Evolutionary conservation across 2,329 filamentous ascomycete species (phyloP), one percentile per base, ranked within the genome.

Genomic region (Podosphaera fusca): DNA sequence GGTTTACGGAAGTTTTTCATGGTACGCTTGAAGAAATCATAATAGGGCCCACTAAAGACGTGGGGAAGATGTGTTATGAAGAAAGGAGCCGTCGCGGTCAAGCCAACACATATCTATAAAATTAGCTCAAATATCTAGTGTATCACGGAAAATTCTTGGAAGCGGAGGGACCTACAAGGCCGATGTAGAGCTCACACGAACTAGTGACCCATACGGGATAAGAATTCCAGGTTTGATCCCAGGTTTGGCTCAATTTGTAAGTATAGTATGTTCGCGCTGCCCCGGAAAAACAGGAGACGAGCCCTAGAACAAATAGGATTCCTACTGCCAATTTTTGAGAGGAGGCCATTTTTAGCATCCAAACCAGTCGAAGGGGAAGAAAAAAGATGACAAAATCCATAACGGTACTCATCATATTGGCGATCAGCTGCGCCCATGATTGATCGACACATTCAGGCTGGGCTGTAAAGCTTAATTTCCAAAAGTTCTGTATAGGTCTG

Each of bases 361-460:
- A 67, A 7, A 76, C 69, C 2, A 71, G 72, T 30, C 69, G 69
- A 51, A 78, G 71, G 1, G 76, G 76, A 2, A 80, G 67, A 0
- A 74, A 63, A 40, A 76, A 74, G n/a, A 75, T 72, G 9, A 75
- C 63, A 49, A 82, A 72, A 64, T 82, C 78, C 5, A 77, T 80
- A 49, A 75, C 63, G 52, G 80, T 80, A 65, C 81, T 81, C 60
- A 80, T 72, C 34, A 76, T 73, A 1, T 78, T 77, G 40, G 79
- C 71, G 40, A 72, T 71, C 35, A 77, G 70, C 34, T 79, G 71
- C 55, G 78, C 75, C 0, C 69, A 67, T 2, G 74, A 70, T 59
- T 80, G 70, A 33, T 76, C 63, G 45, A 77, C 73, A 51, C 74
- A 72, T 21, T 73, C 63, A 29, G 61, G 62, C 50, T 69, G 66